Conservation (phyloP, 2,329 filamentous ascomycete genomes). For the Botryotinia convoluta region DNA sequence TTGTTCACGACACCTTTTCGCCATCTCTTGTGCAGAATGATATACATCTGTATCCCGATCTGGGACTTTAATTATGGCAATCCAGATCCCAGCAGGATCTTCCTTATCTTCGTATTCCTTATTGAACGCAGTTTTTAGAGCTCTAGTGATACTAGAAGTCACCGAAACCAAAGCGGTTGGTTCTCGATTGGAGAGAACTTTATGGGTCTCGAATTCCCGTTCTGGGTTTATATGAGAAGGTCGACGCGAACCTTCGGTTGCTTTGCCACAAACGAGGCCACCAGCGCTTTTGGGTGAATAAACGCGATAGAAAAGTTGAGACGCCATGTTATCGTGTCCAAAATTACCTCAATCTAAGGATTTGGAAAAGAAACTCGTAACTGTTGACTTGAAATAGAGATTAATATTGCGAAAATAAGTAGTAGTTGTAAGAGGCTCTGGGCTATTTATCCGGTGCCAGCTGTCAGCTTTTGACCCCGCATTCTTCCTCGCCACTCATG, state of each 20-base stretch:
- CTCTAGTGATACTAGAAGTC: not conserved
- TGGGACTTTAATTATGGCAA: not conserved
- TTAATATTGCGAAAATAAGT: too few relatives aligned
- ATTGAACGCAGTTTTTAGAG: not conserved
- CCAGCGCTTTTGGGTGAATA: not conserved
- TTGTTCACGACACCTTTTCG: accelerated
- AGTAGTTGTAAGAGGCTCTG: too few relatives aligned
- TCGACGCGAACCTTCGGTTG: too few relatives aligned
- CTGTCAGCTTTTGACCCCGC: too few relatives aligned
- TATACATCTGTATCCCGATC: not conserved
- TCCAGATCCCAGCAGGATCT: not conserved
- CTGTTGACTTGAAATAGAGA: too few relatives aligned
- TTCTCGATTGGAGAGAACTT: too few relatives aligned
- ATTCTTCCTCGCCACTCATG: too few relatives aligned
- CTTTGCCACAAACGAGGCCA: too few relatives aligned
- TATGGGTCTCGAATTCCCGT: too few relatives aligned
- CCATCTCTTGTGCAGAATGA: not conserved
- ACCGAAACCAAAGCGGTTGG: not conserved
- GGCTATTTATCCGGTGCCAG: too few relatives aligned
- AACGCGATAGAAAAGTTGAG: not conserved
- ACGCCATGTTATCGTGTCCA: not conserved
- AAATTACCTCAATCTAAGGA: not conserved
- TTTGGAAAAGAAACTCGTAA: not conserved
- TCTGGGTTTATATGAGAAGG: too few relatives aligned
- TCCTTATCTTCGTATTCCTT: not conserved